Percentiles rank a stretch among this genome's conserved stretches.
phyloP scores from a whole-genome alignment of 1,139 yeast genomes.

The Hemisphaericaspora lyxosophila region DNA sequence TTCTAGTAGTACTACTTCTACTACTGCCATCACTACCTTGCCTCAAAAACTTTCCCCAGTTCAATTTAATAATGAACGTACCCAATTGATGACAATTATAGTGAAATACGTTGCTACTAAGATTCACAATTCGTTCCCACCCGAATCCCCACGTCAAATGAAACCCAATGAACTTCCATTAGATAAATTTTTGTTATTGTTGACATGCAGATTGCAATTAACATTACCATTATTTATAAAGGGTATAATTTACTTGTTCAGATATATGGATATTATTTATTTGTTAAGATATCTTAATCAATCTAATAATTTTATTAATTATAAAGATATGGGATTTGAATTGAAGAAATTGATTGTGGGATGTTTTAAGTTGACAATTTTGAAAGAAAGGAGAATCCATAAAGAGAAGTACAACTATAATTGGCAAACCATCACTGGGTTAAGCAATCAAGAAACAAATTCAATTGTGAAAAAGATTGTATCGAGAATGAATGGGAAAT shows the following conservation, averaged over 20 bases:
- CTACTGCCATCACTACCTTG: slow-evolving; percentile 5
- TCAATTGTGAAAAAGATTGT: slow-evolving; percentile 39
- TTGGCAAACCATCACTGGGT: slow-evolving; percentile 42
- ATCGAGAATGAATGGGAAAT: slow-evolving; percentile 44
- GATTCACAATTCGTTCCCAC: slow-evolving; percentile 48
- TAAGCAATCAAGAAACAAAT: slow-evolving; percentile 38
- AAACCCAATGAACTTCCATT: slow-evolving; percentile 37
- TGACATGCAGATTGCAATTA: slow-evolving; percentile 40
- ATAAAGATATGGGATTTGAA: slow-evolving; percentile 47
- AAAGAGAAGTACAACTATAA: slow-evolving; percentile 18
- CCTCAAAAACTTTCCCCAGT: slow-evolving; percentile 8
- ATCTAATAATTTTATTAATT: slow-evolving; percentile 45
- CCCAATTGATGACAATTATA: slow-evolving; percentile 44
- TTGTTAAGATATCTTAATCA: slow-evolving; percentile 49
- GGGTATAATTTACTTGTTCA: slow-evolving; percentile 44
- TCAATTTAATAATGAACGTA: slow-evolving; percentile 22
- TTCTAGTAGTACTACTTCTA: slow-evolving; percentile 5
- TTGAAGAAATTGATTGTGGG: slow-evolving; percentile 46
- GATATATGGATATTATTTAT: slow-evolving; percentile 51
- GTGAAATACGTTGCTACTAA: slow-evolving; percentile 48
- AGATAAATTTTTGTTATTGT: slow-evolving; percentile 41
- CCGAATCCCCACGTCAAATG: slow-evolving; percentile 26
- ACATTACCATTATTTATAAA: slow-evolving; percentile 41
- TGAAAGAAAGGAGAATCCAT: slow-evolving; percentile 25
- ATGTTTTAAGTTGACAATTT: slow-evolving; percentile 42